Base-by-base conservation (phyloP, 2,329 filamentous ascomycete species). In the Ustilaginoidea virens region DNA sequence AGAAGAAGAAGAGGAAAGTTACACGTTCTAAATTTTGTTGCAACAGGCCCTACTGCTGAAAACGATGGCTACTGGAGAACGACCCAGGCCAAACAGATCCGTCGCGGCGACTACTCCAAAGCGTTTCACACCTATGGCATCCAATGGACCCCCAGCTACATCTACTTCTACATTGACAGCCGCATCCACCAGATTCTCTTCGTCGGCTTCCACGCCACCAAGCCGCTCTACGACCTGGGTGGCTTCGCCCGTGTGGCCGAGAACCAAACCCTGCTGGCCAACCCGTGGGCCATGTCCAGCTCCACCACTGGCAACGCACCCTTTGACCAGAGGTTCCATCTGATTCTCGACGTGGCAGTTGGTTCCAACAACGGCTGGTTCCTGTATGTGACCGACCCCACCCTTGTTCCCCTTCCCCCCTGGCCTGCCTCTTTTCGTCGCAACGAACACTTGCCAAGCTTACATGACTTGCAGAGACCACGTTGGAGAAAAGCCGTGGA, bases 101-200 rank as follows among this genome's bases (percentile, higher is more conserved):
- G 49, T 15, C 47, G 52, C 28, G 45, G 45, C n/a, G 49, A 58
- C 30, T 61, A 55, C 35, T 47, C 55, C 4, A 41, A 53, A 8
- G 39, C 36, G 2, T 67, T 59, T 39, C 60, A 68, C 43, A 69
- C 59, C 1, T 70, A 56, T 35, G 66, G 63, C 5, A 37, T 69
- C 11, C 61, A 68, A 37, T 69, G 65, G 65, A 55, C 51, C 2
- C 49, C 58, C 28, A 53, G 60, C 23, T 66, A 67, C 45, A 48
- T 69, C 13, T 68, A 62, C 48, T 65, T 61, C 16, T 69, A 63
- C 40, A 45, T 68, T 21, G 60, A 69, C 42, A 54, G 48, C 38
- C 51, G 54, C 11, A 43, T 60, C 10, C 44, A 47, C 12, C 49
- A 58, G 37, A 52, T 57, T 34, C 38, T 55, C 25, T 56, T 52